A percentile compares a stretch with the other conserved stretches of the same genome.
phyloP scores from a whole-genome alignment of 2,329 filamentous ascomycete species.

The Cladosporium halotolerans region DNA sequence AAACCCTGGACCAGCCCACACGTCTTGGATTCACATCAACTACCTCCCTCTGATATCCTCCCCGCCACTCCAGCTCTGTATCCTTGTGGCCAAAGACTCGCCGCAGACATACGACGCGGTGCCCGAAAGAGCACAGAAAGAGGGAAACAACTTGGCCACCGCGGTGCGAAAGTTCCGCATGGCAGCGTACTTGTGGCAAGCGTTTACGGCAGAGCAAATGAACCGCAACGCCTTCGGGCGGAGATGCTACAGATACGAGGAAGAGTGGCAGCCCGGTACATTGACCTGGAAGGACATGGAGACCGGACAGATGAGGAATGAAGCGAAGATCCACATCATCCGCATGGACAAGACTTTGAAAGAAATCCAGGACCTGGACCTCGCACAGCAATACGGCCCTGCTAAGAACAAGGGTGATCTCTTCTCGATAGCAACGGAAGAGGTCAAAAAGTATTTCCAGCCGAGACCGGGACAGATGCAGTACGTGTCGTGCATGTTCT shows the following conservation, averaged over 20 bases:
- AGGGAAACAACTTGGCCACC: constrained; percentile 74
- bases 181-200: constrained; percentile 94
- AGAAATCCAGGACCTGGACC: constrained; percentile 71
- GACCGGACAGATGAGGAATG: constrained; percentile 71
- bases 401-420: constrained; percentile 67
- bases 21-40: constrained; percentile 74
- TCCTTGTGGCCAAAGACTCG: constrained; percentile 83
- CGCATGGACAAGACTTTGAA: constrained; percentile 75
- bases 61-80: constrained; percentile 82
- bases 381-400: constrained; percentile 68
- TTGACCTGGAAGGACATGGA: constrained; percentile 69
- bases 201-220: constrained; percentile 96
- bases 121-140: constrained; percentile 66
- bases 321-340: constrained; percentile 84
- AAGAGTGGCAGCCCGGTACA: constrained; percentile 86
- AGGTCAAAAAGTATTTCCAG: constrained; percentile 71
- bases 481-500: constrained; percentile 78
- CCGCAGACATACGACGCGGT: constrained; percentile 76
- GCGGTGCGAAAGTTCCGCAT: constrained; percentile 89
- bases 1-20: constrained; percentile 64
- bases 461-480: constrained; percentile 70
- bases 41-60: constrained; percentile 73
- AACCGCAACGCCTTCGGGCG: constrained; percentile 79
- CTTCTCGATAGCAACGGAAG: constrained; percentile 69
- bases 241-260: constrained; percentile 82